phyloP scores from a whole-genome alignment of 805 yeast species.

The Metschnikowia chrysomelidarum region DNA sequence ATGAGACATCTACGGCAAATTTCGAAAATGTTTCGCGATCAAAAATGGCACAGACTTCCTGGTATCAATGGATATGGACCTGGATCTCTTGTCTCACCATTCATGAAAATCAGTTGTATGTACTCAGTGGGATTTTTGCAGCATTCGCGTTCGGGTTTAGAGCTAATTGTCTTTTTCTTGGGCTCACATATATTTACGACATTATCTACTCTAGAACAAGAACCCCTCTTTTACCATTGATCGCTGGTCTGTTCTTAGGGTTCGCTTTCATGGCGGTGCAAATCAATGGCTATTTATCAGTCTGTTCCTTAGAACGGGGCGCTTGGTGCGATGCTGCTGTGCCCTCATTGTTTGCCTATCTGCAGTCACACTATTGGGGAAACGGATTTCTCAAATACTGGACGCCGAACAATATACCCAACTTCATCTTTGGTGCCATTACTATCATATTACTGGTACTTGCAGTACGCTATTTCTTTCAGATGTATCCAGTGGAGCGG shows the following conservation, averaged over 20 bases:
- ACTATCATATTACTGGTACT: conserved; percentile 46
- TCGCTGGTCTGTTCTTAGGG: conserved; percentile 59
- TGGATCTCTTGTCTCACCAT: too few species aligned
- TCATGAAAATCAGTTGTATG: too few species aligned
- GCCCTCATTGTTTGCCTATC: conserved; percentile 64
- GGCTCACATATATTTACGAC: conserved; percentile 64
- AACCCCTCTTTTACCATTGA: conserved; percentile 27
- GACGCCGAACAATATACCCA: conserved; percentile 78
- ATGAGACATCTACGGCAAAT: too few species aligned
- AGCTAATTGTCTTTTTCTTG: conserved; percentile 75
- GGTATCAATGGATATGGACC: too few species aligned
- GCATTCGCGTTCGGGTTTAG: conserved; percentile 62
- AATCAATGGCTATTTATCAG: conserved; percentile 50
- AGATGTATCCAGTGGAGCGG: conserved; percentile 33
- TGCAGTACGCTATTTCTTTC: conserved; percentile 39
- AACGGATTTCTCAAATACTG: conserved; percentile 81
- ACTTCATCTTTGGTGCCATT: conserved; percentile 76
- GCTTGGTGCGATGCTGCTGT: conserved; percentile 69
- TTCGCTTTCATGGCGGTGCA: conserved; percentile 46
- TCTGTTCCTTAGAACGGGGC: conserved; percentile 64
- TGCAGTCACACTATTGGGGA: conserved; percentile 83
- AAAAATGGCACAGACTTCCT: too few species aligned
- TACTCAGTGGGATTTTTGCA: conserved; percentile 53
- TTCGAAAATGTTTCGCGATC: too few species aligned
- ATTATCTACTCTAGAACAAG: conserved; percentile 21